A percentile compares a stretch with the other conserved stretches of the same genome.
These are phyloP conservation scores for Omphalotus olearius DNA, from an alignment of 1,284 basidiomycete species.

Conservation along the genomic window DNA sequence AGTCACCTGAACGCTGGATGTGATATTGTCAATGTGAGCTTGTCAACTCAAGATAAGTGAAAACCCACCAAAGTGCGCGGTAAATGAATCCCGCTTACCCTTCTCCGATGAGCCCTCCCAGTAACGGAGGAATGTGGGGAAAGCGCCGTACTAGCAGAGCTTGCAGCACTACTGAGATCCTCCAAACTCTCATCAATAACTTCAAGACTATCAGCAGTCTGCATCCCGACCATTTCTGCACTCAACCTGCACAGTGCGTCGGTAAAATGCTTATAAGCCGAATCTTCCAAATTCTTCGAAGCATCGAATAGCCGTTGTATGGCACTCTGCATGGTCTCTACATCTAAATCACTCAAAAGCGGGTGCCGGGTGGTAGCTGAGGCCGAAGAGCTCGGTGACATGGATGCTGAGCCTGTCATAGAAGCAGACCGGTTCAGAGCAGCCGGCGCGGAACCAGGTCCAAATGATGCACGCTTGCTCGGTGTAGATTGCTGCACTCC, in stretches of 20 bases:
- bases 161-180: constrained; percentile 28
- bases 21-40: not conserved
- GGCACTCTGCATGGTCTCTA: constrained; percentile 64
- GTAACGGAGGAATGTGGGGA: constrained; percentile 29
- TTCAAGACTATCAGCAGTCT: constrained; percentile 36
- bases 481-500: constrained; percentile 28
- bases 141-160: constrained; percentile 27
- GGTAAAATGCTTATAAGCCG: constrained; percentile 80
- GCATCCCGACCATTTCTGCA: constrained; percentile 86
- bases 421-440: constrained; percentile 24
- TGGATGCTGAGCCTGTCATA: constrained; percentile 8
- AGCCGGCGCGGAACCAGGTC: not conserved
- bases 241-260: constrained; percentile 82
- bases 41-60: not conserved
- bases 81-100: constrained; percentile 83
- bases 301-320: constrained; percentile 84
- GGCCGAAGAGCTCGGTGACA: constrained; percentile 1
- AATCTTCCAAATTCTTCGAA: constrained; percentile 78
- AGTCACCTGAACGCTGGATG: constrained; percentile 69
- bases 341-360: constrained; percentile 69
- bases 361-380: constrained; percentile 40
- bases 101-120: constrained; percentile 53
- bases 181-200: constrained; percentile 34
- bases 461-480: constrained; percentile 29
- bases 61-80: constrained; percentile 68